Percentiles rank a stretch among this genome's conserved stretches.
These are phyloP conservation scores for Xylaria flabelliformis DNA, from an alignment of 495 filamentous ascomycete genomes.

Conservation along the genomic window DNA sequence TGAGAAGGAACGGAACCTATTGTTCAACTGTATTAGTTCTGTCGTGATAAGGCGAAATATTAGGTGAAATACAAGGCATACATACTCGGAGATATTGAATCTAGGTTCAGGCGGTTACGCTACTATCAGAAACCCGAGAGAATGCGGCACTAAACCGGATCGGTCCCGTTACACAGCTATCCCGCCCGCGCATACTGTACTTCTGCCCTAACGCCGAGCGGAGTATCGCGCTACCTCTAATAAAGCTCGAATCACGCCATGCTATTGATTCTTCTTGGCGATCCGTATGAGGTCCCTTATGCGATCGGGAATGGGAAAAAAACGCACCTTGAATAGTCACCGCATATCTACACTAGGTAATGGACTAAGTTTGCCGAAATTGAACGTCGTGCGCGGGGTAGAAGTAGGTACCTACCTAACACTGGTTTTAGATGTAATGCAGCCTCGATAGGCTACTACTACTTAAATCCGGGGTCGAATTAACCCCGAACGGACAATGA, in stretches of 20 bases:
- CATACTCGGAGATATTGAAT: neutral
- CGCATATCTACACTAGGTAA: neutral
- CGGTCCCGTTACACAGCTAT: conserved; percentile 6
- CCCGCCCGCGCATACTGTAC: neutral
- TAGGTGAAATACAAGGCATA: neutral
- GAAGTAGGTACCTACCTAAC: too few relatives aligned
- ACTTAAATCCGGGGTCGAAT: conserved; percentile 3
- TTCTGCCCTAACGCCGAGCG: conserved; percentile 16
- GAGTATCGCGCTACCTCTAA: neutral
- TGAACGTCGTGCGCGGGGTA: neutral
- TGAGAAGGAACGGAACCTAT: neutral
- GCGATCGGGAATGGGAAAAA: neutral
- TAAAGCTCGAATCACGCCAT: neutral
- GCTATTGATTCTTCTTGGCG: neutral
- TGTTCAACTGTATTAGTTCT: neutral
- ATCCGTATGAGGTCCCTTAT: neutral
- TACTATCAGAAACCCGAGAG: neutral
- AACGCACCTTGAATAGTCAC: too few relatives aligned
- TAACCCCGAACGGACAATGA: conserved; percentile 15
- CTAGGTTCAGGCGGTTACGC: neutral
- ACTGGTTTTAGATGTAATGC: neutral
- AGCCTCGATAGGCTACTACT: neutral
- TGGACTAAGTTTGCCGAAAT: neutral
- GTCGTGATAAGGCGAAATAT: conserved; percentile 11
- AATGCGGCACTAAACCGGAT: neutral